Conservation (phyloP, 441 rosid genomes). For the Populus tomentosa region DNA sequence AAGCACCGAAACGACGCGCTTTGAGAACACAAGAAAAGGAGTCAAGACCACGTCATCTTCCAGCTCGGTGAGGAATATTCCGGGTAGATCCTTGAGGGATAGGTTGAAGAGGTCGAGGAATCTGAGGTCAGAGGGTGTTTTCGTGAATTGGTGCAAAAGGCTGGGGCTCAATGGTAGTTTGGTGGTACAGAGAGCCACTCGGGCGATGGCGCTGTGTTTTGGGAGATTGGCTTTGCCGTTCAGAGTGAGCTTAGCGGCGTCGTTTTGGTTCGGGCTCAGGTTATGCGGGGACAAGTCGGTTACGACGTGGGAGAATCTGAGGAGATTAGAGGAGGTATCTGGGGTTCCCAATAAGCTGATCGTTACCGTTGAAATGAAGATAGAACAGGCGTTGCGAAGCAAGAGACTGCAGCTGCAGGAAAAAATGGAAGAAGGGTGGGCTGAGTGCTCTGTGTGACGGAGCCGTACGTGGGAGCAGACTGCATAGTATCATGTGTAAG, state of each 20-base stretch:
- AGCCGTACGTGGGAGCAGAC: background rate
- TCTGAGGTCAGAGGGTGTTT: slow-evolving; percentile 31
- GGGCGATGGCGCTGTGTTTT: slow-evolving; percentile 27
- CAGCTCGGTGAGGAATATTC: slow-evolving; percentile 12
- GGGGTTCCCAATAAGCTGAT: slow-evolving; percentile 50
- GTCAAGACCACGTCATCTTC: background rate
- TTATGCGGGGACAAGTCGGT: slow-evolving; percentile 13
- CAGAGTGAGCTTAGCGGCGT: slow-evolving; percentile 38
- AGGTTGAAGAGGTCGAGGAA: slow-evolving; percentile 8
- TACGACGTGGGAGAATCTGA: slow-evolving; percentile 31
- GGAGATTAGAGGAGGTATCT: slow-evolving; percentile 36
- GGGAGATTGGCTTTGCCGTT: slow-evolving; percentile 25
- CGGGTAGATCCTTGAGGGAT: background rate
- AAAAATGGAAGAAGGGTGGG: slow-evolving; percentile 54
- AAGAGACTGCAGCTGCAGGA: slow-evolving; percentile 12
- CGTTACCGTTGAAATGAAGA: slow-evolving; percentile 30
- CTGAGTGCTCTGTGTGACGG: slow-evolving; percentile 20
- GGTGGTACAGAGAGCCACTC: slow-evolving; percentile 28
- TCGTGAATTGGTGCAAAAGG: slow-evolving; percentile 44
- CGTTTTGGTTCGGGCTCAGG: slow-evolving; percentile 57
- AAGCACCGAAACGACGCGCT: slow-evolving; percentile 20
- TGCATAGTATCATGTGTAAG: background rate
- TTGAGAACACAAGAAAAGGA: background rate
- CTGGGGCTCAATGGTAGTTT: slow-evolving; percentile 29
- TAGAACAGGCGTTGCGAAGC: slow-evolving; percentile 29